Evolutionary conservation across 805 yeast genomes (phyloP).

Genomic region (Cyberlindnera euphorbiiphila): DNA sequence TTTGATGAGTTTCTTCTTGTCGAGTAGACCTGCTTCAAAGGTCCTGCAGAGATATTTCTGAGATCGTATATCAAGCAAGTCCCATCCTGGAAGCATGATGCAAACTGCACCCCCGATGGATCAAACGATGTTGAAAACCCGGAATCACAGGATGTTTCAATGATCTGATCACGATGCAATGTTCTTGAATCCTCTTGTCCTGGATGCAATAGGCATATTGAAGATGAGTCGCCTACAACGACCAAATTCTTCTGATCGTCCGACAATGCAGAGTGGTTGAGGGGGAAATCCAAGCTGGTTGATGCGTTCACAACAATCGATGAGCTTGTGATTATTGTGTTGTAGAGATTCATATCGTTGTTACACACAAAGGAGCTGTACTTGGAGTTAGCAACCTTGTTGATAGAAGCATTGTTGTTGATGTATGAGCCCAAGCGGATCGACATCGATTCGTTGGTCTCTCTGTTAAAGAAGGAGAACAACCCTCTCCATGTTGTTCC

Average conservation of each 20-base stretch:
- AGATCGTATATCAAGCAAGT: slow-evolving; percentile 71
- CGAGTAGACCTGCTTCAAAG: slow-evolving; percentile 53
- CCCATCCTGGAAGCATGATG: slow-evolving; percentile 86
- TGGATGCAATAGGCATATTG: slow-evolving; percentile 50
- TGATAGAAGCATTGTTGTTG: slow-evolving; percentile 69
- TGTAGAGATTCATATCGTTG: slow-evolving; percentile 72
- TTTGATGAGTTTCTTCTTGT: slow-evolving; percentile 50
- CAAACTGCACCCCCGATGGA: slow-evolving; percentile 68
- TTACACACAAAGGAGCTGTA: slow-evolving; percentile 71
- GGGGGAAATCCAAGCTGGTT: slow-evolving; percentile 54
- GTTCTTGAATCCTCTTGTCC: slow-evolving; percentile 31
- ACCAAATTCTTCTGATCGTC: slow-evolving; percentile 57
- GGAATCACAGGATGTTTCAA: slow-evolving; percentile 61
- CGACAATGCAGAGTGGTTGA: slow-evolving; percentile 70
- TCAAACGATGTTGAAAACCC: slow-evolving; percentile 83
- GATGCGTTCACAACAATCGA: slow-evolving; percentile 41
- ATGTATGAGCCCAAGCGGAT: slow-evolving; percentile 74
- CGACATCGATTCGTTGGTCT: slow-evolving; percentile 43
- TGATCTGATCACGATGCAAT: slow-evolving; percentile 33
- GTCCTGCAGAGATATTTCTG: slow-evolving; percentile 49
- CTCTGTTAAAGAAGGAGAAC: slow-evolving; percentile 52
- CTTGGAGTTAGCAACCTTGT: slow-evolving; percentile 39
- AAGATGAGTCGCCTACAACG: slow-evolving; percentile 76
- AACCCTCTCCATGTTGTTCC: slow-evolving; percentile 54
- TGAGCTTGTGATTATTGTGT: slow-evolving; percentile 51